Base-by-base conservation (phyloP, 2,329 filamentous ascomycete species). In the Pseudofabraea citricarpa region DNA sequence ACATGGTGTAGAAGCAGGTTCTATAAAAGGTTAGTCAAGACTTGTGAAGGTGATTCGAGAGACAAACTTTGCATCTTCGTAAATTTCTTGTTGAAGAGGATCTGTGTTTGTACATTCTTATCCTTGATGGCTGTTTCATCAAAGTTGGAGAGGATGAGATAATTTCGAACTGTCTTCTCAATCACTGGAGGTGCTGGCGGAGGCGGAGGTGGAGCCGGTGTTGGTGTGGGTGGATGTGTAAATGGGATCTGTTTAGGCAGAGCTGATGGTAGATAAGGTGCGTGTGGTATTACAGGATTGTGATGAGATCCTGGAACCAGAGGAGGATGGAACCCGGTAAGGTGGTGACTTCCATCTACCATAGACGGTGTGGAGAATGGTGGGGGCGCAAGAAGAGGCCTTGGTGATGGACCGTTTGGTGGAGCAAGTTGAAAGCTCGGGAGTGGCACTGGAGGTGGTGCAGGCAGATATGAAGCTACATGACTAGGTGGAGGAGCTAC, bases 131-230 rank as follows among this genome's bases (percentile, higher is more conserved):
- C 61, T 41, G 65, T 52, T 45, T 73, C 65, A 42, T 77, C 72
- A 55, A 81, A 78, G 38, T 74, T 70, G 53, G 77, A 69, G 9
- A 87, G 69, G 41, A 79, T 75, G 5, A 82, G 67, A 8, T 82
- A 68, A 41, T 76, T 76, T 22, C 78, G 72, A 15, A 74, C 73
- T 8, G 74, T 73, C 22, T 76, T 63, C 55, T 71, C 72, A 48
- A 72, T 67, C 12, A 67, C 55, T 8, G 56, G 54, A 13, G 56
- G 50, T 21, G 51, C 51, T 18, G 53, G 51, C 19, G 46, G 48
- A 37, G 36, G 38, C 20, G 43, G 45, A 7, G 43, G 44, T 26
- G 49, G 48, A 1, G 46, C 46, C 3, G 58, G 48, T 32, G 49
- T 51, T 39, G 24, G 49, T 35, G 42, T 37, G 27, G 38, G 43